These are phyloP conservation scores for Metschnikowia kofuensis DNA, from an alignment of 805 yeast genomes.

Conservation along the genomic window DNA sequence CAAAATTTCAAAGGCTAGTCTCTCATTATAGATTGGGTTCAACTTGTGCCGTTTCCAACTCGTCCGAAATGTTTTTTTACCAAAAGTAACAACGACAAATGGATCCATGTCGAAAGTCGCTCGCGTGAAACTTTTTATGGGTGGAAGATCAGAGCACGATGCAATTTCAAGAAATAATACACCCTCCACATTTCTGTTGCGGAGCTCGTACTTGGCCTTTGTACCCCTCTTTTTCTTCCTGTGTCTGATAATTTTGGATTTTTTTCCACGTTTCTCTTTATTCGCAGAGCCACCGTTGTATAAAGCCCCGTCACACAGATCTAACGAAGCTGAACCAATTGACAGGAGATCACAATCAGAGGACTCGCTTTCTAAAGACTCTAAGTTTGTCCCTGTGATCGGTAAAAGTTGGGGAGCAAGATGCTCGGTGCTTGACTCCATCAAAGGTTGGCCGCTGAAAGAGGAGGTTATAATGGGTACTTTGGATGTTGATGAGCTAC, in stretches of 20 bases:
- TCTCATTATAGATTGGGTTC: constrained; percentile 79
- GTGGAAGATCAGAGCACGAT: constrained; percentile 76
- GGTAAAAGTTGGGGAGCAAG: constrained; percentile 6
- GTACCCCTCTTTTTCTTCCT: constrained; percentile 2
- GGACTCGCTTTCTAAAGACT: neutral
- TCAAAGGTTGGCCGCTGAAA: neutral
- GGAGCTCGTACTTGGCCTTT: constrained; percentile 32
- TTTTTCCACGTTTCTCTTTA: constrained; percentile 1
- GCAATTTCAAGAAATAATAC: constrained; percentile 74
- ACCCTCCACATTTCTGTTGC: constrained; percentile 51
- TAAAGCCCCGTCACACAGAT: constrained; percentile 8
- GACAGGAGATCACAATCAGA: constrained; percentile 17
- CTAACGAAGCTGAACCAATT: constrained; percentile 2
- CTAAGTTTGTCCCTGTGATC: neutral
- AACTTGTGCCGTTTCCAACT: constrained; percentile 79
- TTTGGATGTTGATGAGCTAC: constrained; percentile 1
- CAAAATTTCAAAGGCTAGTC: constrained; percentile 73
- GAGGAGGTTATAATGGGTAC: neutral
- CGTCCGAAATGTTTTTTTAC: constrained; percentile 82
- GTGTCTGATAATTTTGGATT: constrained; percentile 1
- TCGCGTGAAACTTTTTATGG: constrained; percentile 63
- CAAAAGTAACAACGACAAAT: constrained; percentile 87
- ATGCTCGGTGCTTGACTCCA: neutral
- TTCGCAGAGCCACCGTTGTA: constrained; percentile 6
- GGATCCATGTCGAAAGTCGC: constrained; percentile 95